A percentile compares a stretch with the other conserved stretches of the same genome.
Conservation (phyloP, 805 yeast genomes). For the Hanseniaspora hatyaiensis region DNA sequence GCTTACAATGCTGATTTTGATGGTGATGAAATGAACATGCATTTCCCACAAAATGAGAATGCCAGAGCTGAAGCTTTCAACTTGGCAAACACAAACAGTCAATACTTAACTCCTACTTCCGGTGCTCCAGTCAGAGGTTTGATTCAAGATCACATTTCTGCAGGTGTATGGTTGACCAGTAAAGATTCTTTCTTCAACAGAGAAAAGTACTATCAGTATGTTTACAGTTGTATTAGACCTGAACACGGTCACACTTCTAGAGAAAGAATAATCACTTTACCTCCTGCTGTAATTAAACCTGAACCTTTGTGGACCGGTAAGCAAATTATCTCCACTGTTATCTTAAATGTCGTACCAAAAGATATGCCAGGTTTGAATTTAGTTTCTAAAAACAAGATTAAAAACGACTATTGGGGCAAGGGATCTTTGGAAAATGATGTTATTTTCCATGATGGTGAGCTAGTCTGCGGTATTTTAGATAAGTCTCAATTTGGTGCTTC, state of each 20-base stretch:
- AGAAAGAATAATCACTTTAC: slow-evolving; percentile 57
- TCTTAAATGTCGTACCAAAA: slow-evolving; percentile 76
- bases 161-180: slow-evolving; percentile 96
- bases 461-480: slow-evolving; percentile 85
- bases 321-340: slow-evolving; percentile 85
- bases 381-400: slow-evolving; percentile 72
- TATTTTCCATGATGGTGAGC: slow-evolving; percentile 72
- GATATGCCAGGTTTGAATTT: slow-evolving; percentile 87
- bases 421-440: slow-evolving; percentile 79
- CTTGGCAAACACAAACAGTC: slow-evolving; percentile 93
- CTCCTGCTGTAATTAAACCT: slow-evolving; percentile 85
- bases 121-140: slow-evolving; percentile 98
- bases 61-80: slow-evolving; percentile 93
- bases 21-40: slow-evolving; percentile 99
- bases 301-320: slow-evolving; percentile 94
- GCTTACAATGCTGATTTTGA: slow-evolving; percentile 98
- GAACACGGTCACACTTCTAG: slow-evolving; percentile 92
- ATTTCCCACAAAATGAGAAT: slow-evolving; percentile 94
- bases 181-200: slow-evolving; percentile 85
- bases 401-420: slow-evolving; percentile 88
- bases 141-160: slow-evolving; percentile 96
- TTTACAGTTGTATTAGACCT: slow-evolving; percentile 89
- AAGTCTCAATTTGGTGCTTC: slow-evolving; percentile 98
- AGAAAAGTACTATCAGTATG: slow-evolving; percentile 83
- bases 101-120: slow-evolving; percentile 94